Base-by-base conservation (phyloP, 805 yeast species). In the Isabelozyma rhagii region DNA sequence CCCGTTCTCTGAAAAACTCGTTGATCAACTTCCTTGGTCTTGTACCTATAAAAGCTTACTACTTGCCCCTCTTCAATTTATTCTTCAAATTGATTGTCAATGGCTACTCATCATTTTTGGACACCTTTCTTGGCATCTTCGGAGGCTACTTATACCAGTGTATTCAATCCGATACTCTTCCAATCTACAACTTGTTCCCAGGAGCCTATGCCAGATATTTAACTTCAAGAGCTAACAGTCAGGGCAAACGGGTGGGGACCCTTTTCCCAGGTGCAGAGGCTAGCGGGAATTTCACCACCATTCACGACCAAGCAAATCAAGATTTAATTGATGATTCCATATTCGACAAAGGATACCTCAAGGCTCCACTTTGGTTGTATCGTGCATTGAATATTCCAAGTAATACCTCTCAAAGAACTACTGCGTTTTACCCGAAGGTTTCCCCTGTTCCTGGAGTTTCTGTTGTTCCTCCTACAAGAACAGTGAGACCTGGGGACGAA, bases 111-210 rank as follows among this genome's bases (percentile, higher is more conserved):
- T 61, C 73, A 15, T 71, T 75, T 47, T 56, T 68, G 3, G 71
- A 77, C 50, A 68, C 79, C 0, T 52, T 77, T 4, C 61, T 79
- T 40, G 89, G 89, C 2, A 72, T 80, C 51, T 55, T 67, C 15
- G 80, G 81, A 3, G 87, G 82, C 0, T 85, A 85, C 59, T 51
- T 82, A 4, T 84, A 82, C 66, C 80, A 78, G 52, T 85, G 89
- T 59, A 61, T 83, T 42, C 87, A 83, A 57, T 82, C 88, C 0
- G 67, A 73, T 40, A 79, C 88, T 2, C 39, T 68, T 25, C 78
- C 79, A 2, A 51, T 74, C 42, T 71, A 69, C 55, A 74, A 74
- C 56, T 59, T 74, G 40, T 53, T 68, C 40, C 69, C 75, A 1
- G 65, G 67, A 5, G 60, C 68, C 1, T 68, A 69, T 50, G 55